Percentiles rank a stretch among this genome's conserved stretches.
Conservation (phyloP, 2,329 filamentous ascomycete species). For the Aspergillus proliferans region DNA sequence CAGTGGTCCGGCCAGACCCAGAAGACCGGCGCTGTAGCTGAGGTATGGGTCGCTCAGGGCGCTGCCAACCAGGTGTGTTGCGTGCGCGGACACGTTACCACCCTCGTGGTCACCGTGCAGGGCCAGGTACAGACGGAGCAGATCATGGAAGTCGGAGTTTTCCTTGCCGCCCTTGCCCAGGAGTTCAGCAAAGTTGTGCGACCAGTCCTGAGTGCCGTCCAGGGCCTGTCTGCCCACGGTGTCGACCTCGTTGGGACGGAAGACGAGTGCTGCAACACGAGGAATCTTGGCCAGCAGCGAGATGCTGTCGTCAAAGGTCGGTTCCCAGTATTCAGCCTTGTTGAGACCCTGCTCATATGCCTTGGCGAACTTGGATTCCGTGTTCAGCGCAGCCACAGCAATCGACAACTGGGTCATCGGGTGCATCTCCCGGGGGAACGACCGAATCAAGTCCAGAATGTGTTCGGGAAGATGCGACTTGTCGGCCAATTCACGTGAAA, state of each 20-base stretch:
- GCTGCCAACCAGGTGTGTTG: constrained; percentile 90
- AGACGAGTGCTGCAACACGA: constrained; percentile 94
- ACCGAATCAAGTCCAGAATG: constrained; percentile 79
- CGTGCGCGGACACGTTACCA: constrained; percentile 92
- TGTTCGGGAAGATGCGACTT: constrained; percentile 77
- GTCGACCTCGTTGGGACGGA: constrained; percentile 76
- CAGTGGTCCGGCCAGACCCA: constrained; percentile 89
- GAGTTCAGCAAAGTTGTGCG: constrained; percentile 97
- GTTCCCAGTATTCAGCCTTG: constrained; percentile 99
- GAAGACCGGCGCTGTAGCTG: constrained; percentile 89
- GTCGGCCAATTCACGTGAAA: constrained; percentile 82
- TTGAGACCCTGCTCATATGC: constrained; percentile 83
- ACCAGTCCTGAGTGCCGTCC: constrained; percentile 87
- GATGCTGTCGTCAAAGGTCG: constrained; percentile 92
- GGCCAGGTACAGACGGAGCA: constrained; percentile 87
- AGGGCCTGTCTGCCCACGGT: constrained; percentile 66
- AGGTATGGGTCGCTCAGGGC: constrained; percentile 93
- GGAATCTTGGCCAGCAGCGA: constrained; percentile 91
- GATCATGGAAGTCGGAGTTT: constrained; percentile 71
- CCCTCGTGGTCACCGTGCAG: constrained; percentile 98
- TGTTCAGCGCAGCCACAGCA: constrained; percentile 90
- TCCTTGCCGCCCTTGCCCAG: constrained; percentile 82
- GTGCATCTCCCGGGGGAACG: constrained; percentile 83
- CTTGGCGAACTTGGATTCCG: constrained; percentile 88
- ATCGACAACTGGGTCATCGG: constrained; percentile 98